Percentiles rank a stretch among this genome's conserved stretches.
Evolutionary conservation across 163 green algal genomes (phyloP).

Genomic region (Prototheca wickerhamii): DNA sequence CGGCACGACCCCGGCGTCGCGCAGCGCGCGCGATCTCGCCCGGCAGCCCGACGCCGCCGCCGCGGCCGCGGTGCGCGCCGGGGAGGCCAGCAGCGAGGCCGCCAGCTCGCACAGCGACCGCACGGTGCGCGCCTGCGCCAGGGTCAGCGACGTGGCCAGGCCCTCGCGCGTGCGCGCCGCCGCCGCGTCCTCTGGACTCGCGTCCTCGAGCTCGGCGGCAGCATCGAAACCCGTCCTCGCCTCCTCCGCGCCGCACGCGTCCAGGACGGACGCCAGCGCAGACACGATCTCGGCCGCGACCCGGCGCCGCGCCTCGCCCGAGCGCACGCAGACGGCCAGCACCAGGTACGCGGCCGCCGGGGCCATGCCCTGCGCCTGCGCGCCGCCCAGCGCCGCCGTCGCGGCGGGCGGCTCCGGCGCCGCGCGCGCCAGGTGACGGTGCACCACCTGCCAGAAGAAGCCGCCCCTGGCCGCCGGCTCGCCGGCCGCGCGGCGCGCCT

Average conservation of each 20-base stretch:
- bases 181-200: background rate
- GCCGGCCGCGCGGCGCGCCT: no score
- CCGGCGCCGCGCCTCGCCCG: conserved; percentile 64
- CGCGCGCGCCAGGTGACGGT: conserved; percentile 39
- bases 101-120: conserved; percentile 58
- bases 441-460: conserved; percentile 45
- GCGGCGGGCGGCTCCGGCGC: conserved; percentile 5
- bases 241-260: background rate
- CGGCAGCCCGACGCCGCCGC: background rate
- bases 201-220: background rate
- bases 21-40: background rate
- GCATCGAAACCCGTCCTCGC: background rate
- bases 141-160: no score
- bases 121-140: conserved; percentile 37
- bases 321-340: conserved; percentile 80
- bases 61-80: no score
- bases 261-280: conserved; percentile 25
- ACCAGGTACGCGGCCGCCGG: conserved; percentile 45
- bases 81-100: conserved; percentile 40
- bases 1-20: conserved; percentile 44
- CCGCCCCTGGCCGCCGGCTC: background rate
- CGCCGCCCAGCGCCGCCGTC: background rate
- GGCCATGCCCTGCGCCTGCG: conserved; percentile 19
- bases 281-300: conserved; percentile 62
- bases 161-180: background rate